Evolutionary conservation across 1,284 basidiomycete species (phyloP), one percentile per base, ranked within the genome.

Genomic region (Boletus sp.): DNA sequence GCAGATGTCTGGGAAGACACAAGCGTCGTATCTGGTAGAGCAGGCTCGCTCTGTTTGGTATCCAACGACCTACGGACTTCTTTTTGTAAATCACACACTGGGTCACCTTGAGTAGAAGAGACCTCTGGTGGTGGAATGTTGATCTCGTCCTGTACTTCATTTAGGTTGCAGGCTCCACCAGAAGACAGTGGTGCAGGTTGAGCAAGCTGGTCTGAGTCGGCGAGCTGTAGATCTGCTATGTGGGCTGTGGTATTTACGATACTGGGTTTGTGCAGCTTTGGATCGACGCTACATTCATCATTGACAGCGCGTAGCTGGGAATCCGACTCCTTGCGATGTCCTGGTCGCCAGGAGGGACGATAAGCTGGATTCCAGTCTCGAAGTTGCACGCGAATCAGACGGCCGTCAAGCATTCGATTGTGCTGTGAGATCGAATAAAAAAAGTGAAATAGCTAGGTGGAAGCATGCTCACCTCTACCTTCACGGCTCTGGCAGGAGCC

Each of bases 361-460:
- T 53, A 58, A 19, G 69, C 62, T n/a, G 76, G 77, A 52, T 80
- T 78, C 57, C 72, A 75, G 51, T 81, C 80, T 39, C 80, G 71
- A 35, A 82, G 65, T 54, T 88, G 84, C 37, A 89, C 85, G 17
- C 86, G 80, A 59, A 88, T 81, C 6, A 79, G 72, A 36, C 83
- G 80, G 17, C 84, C 84, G 46, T 81, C 75, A 48, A 84, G 72
- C 12, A 80, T 63, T 34, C 76, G 78, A 59, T 87, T 84, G 56
- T 89, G 81, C 86, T 88, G 19, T 7, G 41, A 29, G 38, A n/a
- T 41, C 42, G 17, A 26, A 49, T 58, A 36, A 23, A 33, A n/a
- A 22, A 44, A 22, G 10, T 2, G 41, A 16, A 38, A 35, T 27
- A 17, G 12, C 25, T 35, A 26, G 39, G 26, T 32, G 37, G 36